Evolutionary conservation across 495 filamentous ascomycete species (phyloP), one percentile per base, ranked within the genome.

Genomic region (Daldinia bambusicola): DNA sequence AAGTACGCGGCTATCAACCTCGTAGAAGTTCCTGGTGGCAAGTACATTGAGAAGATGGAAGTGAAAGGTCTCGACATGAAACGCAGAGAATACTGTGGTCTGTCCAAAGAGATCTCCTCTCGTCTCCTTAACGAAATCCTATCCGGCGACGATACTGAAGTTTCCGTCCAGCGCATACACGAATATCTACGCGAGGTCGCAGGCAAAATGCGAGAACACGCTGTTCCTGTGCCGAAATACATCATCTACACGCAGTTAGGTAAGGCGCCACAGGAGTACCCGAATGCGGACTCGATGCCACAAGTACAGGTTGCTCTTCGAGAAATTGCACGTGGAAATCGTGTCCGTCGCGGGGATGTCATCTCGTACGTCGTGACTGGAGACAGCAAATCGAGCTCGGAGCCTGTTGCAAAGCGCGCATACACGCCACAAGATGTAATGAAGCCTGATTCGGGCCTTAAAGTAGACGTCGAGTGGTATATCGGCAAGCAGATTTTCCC

Each of bases 1-100:
- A 99, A 99, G 85, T 99, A 99, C 77, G 95, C 95, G 13, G 95
- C 95, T 43, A 92, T 98, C 80, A 98, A 97, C 77, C 88, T 97
- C 78, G 88, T 94, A 16, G 92, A 97, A 75, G 73, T 69, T 14
- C 81, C 91, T 18, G 90, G 95, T 73, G 95, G 95, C 71, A 97
- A 97, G 77, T 95, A 88, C 66, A 83, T 94, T 51, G 95, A 97
- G 73, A 96, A 95, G 79, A 90, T 98, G 79, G 95, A 99, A 77
- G 94, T 99, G 76, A 99, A 99, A 82, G 95, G 95, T 81, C 85
- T 99, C 43, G 95, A 99, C 78, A 98, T 99, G 96, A 92, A 90
- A 80, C 86, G 95, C 71, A 90, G 95, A 83, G 95, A 99, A 82
- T 99, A 97, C 84, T 99, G 95, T 78, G 89, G 89, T 40, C 82